These are phyloP conservation scores for Begonia fuchsioides DNA, from an alignment of 306 rosid genomes.

Conservation along the genomic window DNA sequence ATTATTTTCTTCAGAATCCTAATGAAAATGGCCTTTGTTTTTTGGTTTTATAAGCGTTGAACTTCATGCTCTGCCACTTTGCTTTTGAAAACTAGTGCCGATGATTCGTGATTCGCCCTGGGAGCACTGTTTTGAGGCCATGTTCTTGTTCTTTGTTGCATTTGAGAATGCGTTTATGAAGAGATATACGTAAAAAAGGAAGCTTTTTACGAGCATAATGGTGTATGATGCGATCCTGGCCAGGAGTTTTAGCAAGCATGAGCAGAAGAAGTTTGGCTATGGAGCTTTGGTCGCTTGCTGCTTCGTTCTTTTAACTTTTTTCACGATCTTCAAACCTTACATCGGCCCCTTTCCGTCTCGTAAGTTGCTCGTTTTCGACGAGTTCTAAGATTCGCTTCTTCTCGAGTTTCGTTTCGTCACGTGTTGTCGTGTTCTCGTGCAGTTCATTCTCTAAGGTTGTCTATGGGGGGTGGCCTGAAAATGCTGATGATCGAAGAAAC, in stretches of 20 bases:
- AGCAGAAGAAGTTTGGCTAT: constrained; percentile 61
- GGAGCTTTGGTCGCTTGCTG: constrained; percentile 61
- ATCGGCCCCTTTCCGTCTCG: constrained; percentile 44
- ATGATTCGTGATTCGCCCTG: too few relatives aligned
- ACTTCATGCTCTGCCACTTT: too few relatives aligned
- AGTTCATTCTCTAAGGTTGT: constrained; percentile 45
- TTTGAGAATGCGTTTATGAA: background rate
- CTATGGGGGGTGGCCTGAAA: constrained; percentile 25
- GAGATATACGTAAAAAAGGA: background rate
- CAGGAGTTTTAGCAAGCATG: constrained; percentile 68
- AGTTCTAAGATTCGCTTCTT: background rate
- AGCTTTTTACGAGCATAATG: constrained; percentile 6
- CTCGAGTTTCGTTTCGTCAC: background rate
- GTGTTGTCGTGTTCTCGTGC: constrained; percentile 7
- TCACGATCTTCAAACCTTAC: constrained; percentile 56
- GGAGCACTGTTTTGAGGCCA: too few relatives aligned
- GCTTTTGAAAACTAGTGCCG: too few relatives aligned
- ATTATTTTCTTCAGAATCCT: too few relatives aligned
- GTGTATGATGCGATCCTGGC: constrained; percentile 50
- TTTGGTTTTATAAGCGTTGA: too few relatives aligned
- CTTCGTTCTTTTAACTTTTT: constrained; percentile 35
- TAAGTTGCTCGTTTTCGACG: constrained; percentile 19
- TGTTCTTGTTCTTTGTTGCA: background rate
- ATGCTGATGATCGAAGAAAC: constrained; percentile 39
- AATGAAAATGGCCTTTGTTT: too few relatives aligned